Evolutionary conservation across 208 protist genomes (phyloP).

Genomic region (Angomonas deanei): DNA sequence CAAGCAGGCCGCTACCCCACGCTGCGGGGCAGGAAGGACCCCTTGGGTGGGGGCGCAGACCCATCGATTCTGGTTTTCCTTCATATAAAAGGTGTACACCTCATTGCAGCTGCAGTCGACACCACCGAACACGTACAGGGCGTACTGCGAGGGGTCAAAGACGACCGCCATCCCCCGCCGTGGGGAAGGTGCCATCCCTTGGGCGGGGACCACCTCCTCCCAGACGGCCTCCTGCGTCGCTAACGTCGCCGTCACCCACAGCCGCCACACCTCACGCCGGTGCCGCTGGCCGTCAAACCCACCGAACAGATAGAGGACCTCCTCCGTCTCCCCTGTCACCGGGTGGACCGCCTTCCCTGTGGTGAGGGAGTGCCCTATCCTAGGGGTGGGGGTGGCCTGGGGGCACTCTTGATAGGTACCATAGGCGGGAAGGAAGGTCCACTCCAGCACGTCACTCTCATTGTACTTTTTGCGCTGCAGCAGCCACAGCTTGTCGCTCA

Average conservation of each 20-base stretch:
- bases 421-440: background rate
- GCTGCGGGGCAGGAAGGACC: background rate
- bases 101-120: background rate
- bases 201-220: background rate
- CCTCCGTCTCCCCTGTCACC: background rate
- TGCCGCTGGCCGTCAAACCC: background rate
- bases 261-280: background rate
- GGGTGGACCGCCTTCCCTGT: background rate
- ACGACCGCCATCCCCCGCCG: background rate
- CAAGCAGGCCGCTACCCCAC: background rate
- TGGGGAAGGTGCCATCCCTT: background rate
- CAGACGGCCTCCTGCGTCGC: constrained; percentile 1
- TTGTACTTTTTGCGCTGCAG: background rate
- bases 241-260: background rate
- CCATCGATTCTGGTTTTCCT: background rate
- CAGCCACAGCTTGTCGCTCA: background rate
- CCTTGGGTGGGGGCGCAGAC: background rate
- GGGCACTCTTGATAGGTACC: background rate
- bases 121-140: background rate
- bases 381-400: background rate
- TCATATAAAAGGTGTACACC: background rate
- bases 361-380: background rate
- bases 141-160: background rate
- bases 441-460: background rate
- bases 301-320: background rate